Evolutionary conservation across 768 basidiomycete genomes (phyloP).

Genomic region (Termitomyces sp.): DNA sequence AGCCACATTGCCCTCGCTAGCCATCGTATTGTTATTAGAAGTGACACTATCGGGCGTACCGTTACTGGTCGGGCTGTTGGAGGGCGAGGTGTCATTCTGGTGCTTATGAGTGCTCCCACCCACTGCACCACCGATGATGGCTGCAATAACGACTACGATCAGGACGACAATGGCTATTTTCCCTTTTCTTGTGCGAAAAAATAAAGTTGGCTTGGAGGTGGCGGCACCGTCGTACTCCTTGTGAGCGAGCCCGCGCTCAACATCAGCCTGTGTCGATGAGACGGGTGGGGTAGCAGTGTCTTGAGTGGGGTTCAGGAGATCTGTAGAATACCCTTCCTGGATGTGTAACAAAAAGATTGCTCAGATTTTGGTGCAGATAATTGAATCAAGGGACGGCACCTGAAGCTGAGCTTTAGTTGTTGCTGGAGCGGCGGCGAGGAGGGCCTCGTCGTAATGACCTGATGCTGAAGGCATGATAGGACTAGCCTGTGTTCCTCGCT

Average conservation of each 20-base stretch:
- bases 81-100: not conserved
- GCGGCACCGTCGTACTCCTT: slow-evolving; percentile 15
- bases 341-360: not conserved
- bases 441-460: slow-evolving; percentile 28
- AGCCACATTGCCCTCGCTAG: no score
- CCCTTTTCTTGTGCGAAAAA: slow-evolving; percentile 45
- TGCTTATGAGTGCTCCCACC: slow-evolving; percentile 32
- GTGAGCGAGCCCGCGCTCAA: slow-evolving; percentile 14
- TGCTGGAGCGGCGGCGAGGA: slow-evolving; percentile 29
- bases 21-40: no score
- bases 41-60: no score
- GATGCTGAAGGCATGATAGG: slow-evolving; percentile 13
- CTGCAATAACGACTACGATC: slow-evolving; percentile 39
- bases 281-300: slow-evolving; percentile 10
- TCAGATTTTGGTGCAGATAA: not conserved
- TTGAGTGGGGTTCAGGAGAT: slow-evolving; percentile 27
- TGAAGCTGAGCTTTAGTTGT: slow-evolving; percentile 34
- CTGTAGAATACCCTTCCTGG: slow-evolving; percentile 52
- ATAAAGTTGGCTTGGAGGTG: slow-evolving; percentile 25
- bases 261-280: slow-evolving; percentile 15
- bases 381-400: slow-evolving; percentile 15
- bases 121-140: slow-evolving; percentile 52
- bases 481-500: slow-evolving; percentile 12
- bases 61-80: not conserved
- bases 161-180: slow-evolving; percentile 31